Base-by-base conservation (phyloP, 179 eudicot genomes). In the Corrigiola litoralis region DNA sequence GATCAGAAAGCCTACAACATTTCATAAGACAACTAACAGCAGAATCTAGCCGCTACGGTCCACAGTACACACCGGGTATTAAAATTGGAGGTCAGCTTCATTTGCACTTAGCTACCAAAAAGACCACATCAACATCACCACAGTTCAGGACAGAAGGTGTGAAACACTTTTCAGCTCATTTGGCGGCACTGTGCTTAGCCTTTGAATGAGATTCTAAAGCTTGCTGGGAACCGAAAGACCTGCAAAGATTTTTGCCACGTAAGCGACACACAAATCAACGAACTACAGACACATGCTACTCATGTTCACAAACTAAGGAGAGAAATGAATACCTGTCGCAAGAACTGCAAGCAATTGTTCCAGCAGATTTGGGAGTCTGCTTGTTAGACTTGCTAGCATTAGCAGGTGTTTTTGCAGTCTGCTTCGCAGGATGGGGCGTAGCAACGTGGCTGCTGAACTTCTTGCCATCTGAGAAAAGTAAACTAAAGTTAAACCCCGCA, bases 381-480 rank as follows among this genome's bases (percentile, higher is more conserved):
- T 77, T 86, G 55, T 79, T 82, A 44, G 87, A 45, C 71, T 83
- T 84, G 70, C 71, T 66, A 25, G 64, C 32, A 67, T 63, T 79
- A 7, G 82, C 89, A 23, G 83, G 77, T 28, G 79, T 71, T 70
- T 87, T 87, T 18, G 82, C 85, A 38, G 83, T 72, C 63, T 84
- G 79, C 65, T 87, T 85, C 31, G 90, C 68, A 4, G 95, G 95
- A 70, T 87, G 72, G 31, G 95, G 95, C 6, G 95, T 87, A 18
- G 80, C 90, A 36, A 87, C 85, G 65, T 83, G 90, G 28, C 16
- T 84, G 52, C 64, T 68, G 33, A 54, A 68, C 71, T 87, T 83
- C 78, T 85, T 87, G 52, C 83, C 82, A 61, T 81, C 95, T 70
- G 38, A 54, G 12, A 70, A 5, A 18, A 36, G 41, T 41, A 52